phyloP scores from a whole-genome alignment of 2,329 filamentous ascomycete species.

The Neonectria faginata region DNA sequence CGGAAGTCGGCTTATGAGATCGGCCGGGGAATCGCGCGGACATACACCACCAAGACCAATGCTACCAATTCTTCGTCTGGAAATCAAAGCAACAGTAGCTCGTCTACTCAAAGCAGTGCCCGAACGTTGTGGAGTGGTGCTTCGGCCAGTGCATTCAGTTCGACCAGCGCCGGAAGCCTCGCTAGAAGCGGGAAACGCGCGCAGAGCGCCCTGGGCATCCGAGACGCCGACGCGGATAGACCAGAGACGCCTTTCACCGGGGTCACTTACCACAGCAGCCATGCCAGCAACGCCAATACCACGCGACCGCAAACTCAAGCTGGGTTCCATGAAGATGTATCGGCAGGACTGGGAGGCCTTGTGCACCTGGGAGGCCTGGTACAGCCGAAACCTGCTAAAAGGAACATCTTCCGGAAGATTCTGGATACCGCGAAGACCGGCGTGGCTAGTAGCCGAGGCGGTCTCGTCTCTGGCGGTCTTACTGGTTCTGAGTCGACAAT shows the following conservation, averaged over 20 bases:
- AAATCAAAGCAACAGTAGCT: slow-evolving; percentile 78
- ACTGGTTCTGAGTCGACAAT: slow-evolving; percentile 58
- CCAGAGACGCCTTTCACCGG: slow-evolving; percentile 77
- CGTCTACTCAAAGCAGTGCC: slow-evolving; percentile 81
- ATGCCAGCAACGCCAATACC: slow-evolving; percentile 67
- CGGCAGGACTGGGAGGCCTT: slow-evolving; percentile 81
- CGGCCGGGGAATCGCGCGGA: slow-evolving; percentile 76
- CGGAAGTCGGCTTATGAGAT: slow-evolving; percentile 86
- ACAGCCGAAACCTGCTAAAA: slow-evolving; percentile 81
- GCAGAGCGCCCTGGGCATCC: slow-evolving; percentile 73
- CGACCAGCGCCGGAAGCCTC: slow-evolving; percentile 93
- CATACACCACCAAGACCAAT: slow-evolving; percentile 89
- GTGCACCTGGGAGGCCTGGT: slow-evolving; percentile 81
- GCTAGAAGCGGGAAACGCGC: slow-evolving; percentile 78
- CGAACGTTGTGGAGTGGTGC: slow-evolving; percentile 93
- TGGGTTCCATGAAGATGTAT: slow-evolving; percentile 73
- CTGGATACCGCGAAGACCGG: slow-evolving; percentile 94
- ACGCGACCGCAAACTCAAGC: slow-evolving; percentile 74
- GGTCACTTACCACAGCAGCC: slow-evolving; percentile 91
- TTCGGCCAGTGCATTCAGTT: slow-evolving; percentile 91
- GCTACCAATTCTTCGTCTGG: slow-evolving; percentile 82
- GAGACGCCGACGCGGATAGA: slow-evolving; percentile 66
- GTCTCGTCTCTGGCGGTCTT: slow-evolving; percentile 71
- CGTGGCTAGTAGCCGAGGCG: slow-evolving; percentile 88
- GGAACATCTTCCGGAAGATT: slow-evolving; percentile 95